phyloP scores from a whole-genome alignment of 2,329 filamentous ascomycete genomes.

The Ilyonectria robusta region DNA sequence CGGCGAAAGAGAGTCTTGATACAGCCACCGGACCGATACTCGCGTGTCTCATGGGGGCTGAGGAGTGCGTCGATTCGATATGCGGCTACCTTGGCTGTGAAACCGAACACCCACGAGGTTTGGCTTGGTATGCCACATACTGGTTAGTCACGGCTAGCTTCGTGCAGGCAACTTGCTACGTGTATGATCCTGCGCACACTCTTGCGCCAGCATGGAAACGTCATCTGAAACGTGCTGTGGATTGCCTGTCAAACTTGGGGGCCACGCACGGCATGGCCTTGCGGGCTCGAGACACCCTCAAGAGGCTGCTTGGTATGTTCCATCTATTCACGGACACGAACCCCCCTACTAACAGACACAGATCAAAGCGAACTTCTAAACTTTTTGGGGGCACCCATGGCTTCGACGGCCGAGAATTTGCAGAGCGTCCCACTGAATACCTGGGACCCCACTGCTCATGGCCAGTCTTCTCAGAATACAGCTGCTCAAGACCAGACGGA shows the following conservation, averaged over 20 bases:
- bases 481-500: constrained; percentile 10
- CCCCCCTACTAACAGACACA: not conserved
- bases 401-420: not conserved
- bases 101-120: constrained; percentile 14
- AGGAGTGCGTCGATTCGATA: constrained; percentile 30
- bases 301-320: constrained; percentile 27
- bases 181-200: constrained; percentile 31
- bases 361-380: constrained; percentile 5
- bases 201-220: constrained; percentile 28
- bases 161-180: constrained; percentile 35
- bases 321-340: not conserved
- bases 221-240: constrained; percentile 26
- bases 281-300: constrained; percentile 28
- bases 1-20: constrained; percentile 11
- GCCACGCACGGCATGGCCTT: constrained; percentile 28
- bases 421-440: not conserved
- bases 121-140: constrained; percentile 39
- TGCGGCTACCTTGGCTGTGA: constrained; percentile 24
- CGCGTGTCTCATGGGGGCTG: constrained; percentile 26
- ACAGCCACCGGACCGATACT: constrained; percentile 11
- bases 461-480: not conserved
- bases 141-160: constrained; percentile 37
- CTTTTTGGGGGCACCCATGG: not conserved
- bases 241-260: constrained; percentile 24
- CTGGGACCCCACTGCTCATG: constrained; percentile 1